Conservation (phyloP, 345 rosid species). For the Clarkia xantiana region DNA sequence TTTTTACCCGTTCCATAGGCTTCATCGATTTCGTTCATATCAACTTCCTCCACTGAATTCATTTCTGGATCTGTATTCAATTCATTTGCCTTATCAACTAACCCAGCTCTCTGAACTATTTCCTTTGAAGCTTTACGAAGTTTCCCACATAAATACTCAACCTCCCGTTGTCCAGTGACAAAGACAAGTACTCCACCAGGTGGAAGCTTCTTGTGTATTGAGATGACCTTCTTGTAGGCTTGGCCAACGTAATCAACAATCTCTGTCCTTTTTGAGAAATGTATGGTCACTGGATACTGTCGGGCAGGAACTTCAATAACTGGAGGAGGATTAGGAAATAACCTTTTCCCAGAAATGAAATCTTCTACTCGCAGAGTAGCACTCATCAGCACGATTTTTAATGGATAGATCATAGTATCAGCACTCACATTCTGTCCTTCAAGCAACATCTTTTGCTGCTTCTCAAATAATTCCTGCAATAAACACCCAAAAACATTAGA, state of each 20-base stretch:
- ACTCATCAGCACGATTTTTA: conserved; percentile 85
- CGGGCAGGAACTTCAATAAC: conserved; percentile 70
- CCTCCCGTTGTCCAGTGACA: conserved; percentile 94
- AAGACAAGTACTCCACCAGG: conserved; percentile 86
- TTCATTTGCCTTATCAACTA: conserved; percentile 17
- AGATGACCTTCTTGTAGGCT: conserved; percentile 74
- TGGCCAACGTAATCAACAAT: conserved; percentile 73
- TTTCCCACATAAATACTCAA: conserved; percentile 60
- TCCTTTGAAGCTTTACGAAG: conserved; percentile 48
- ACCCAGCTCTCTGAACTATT: conserved; percentile 15
- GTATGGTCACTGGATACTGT: conserved; percentile 63
- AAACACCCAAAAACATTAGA: conserved; percentile 8
- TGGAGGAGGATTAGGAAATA: conserved; percentile 57
- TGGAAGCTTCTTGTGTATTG: conserved; percentile 75
- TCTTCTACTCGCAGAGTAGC: conserved; percentile 82
- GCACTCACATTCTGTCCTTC: conserved; percentile 36
- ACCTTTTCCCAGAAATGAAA: conserved; percentile 48
- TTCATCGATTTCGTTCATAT: conserved; percentile 65
- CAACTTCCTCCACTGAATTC: conserved; percentile 25
- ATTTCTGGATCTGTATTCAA: conserved; percentile 17
- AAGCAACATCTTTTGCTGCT: conserved; percentile 41
- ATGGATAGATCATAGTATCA: conserved; percentile 43
- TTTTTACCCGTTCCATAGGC: conserved; percentile 39
- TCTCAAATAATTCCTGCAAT: conserved; percentile 38
- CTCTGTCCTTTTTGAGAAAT: conserved; percentile 79